A percentile compares a stretch with the other conserved stretches of the same genome.
These are phyloP conservation scores for Anthracocystis walkeri DNA, from an alignment of 1,284 basidiomycete species.

Conservation along the genomic window DNA sequence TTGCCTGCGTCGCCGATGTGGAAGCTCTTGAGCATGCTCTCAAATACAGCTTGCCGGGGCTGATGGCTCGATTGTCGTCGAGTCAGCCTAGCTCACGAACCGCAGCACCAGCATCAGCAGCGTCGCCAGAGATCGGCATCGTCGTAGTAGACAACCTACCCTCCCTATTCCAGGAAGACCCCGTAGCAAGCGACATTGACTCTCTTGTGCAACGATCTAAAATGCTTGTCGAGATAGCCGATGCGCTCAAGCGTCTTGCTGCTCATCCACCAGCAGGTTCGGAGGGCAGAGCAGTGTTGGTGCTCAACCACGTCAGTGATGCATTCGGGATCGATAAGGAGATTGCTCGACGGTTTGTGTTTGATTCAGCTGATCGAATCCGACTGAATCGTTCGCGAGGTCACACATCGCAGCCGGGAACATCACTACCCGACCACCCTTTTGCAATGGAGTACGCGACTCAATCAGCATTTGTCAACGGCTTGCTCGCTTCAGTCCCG, in stretches of 20 bases:
- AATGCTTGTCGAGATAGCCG: conserved; percentile 44
- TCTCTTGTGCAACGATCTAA: conserved; percentile 36
- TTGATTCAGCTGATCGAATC: conserved; percentile 22
- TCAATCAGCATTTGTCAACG: conserved; percentile 35
- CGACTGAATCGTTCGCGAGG: not conserved
- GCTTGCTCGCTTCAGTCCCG: conserved; percentile 33
- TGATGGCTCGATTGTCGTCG: conserved; percentile 21
- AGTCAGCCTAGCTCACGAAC: not conserved
- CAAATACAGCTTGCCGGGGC: conserved; percentile 55
- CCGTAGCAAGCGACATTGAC: conserved; percentile 29
- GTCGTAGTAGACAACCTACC: conserved; percentile 59
- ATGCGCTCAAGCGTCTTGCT: conserved; percentile 45
- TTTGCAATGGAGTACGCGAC: conserved; percentile 22
- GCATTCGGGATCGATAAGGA: conserved; percentile 53
- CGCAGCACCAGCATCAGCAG: not conserved
- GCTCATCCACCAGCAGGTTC: not conserved
- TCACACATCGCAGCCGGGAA: not conserved
- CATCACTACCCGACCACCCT: conserved; percentile 15
- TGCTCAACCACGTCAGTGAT: conserved; percentile 61
- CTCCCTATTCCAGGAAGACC: conserved; percentile 56
- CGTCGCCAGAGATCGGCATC: conserved; percentile 24
- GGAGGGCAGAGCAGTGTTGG: conserved; percentile 31
- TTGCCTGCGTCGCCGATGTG: conserved; percentile 42
- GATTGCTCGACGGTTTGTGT: conserved; percentile 33
- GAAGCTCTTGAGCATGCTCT: conserved; percentile 55